A percentile compares a stretch with the other conserved stretches of the same genome.
These are phyloP conservation scores for Flammula alnicola DNA, from an alignment of 1,284 basidiomycete species.

Conservation along the genomic window DNA sequence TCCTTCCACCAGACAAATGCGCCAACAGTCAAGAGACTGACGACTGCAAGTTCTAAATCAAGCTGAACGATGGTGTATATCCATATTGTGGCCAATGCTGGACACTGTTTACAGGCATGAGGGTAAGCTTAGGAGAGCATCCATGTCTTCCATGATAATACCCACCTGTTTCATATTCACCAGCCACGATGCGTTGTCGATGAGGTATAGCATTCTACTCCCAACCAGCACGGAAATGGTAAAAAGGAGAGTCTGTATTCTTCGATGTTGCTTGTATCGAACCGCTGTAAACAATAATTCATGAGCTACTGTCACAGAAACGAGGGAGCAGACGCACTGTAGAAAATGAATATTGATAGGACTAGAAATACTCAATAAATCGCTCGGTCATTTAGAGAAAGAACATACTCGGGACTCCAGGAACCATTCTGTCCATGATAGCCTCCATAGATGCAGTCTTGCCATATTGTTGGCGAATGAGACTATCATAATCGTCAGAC, in stretches of 20 bases:
- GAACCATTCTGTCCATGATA: constrained; percentile 57
- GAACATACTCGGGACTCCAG: constrained; percentile 70
- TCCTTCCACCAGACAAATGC: constrained; percentile 65
- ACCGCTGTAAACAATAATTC: constrained; percentile 46
- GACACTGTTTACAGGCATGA: constrained; percentile 52
- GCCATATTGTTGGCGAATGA: constrained; percentile 78
- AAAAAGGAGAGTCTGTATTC: constrained; percentile 61
- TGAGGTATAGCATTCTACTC: constrained; percentile 68
- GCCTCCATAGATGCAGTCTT: constrained; percentile 52
- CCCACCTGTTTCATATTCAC: constrained; percentile 74
- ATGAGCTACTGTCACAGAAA: not conserved
- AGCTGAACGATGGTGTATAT: constrained; percentile 72
- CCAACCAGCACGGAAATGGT: constrained; percentile 60
- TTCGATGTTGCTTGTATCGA: constrained; percentile 60
- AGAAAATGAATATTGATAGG: constrained; percentile 75
- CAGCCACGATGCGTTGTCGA: constrained; percentile 68
- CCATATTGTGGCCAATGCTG: constrained; percentile 77
- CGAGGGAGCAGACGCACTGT: constrained; percentile 54
- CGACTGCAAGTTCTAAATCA: constrained; percentile 61
- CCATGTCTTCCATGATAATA: constrained; percentile 9
- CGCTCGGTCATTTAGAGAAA: not conserved
- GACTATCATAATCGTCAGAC: constrained; percentile 40
- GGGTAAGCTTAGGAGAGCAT: not conserved
- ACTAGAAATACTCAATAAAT: constrained; percentile 46
- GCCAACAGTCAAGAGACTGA: constrained; percentile 57